phyloP scores from a whole-genome alignment of 2,329 filamentous ascomycete species.

The Talaromyces amestolkiae region DNA sequence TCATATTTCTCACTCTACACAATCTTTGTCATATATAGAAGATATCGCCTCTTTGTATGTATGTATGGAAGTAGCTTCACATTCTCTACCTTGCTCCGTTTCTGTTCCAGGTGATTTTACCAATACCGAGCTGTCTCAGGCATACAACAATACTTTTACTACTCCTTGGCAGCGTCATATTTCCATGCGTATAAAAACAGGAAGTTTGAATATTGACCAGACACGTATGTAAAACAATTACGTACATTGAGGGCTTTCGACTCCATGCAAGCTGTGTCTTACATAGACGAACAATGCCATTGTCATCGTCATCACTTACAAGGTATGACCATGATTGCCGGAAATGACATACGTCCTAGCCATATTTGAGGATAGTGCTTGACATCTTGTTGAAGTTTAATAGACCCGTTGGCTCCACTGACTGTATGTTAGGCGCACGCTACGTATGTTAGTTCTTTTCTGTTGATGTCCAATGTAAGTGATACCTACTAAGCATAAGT shows the following conservation, averaged over 20 bases:
- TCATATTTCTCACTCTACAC: background rate
- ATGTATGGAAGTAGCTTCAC: background rate
- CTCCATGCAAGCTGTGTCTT: background rate
- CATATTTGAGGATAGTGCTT: background rate
- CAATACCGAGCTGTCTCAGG: background rate
- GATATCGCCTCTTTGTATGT: background rate
- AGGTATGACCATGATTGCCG: background rate
- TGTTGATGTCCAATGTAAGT: background rate
- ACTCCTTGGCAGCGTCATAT: no score
- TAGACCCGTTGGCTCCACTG: background rate
- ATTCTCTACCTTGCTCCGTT: background rate
- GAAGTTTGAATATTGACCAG: background rate
- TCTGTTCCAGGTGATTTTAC: background rate
- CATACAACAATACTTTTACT: background rate
- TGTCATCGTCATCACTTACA: background rate
- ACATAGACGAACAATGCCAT: constrained; percentile 1
- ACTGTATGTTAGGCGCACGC: background rate
- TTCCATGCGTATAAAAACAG: no score
- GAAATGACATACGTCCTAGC: background rate
- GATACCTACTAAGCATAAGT: background rate
- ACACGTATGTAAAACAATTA: background rate
- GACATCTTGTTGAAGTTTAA: background rate
- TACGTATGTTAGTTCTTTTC: no score
- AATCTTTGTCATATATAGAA: background rate
- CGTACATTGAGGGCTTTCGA: background rate